phyloP scores from a whole-genome alignment of 1,284 basidiomycete genomes.

The Naganishia sp. region DNA sequence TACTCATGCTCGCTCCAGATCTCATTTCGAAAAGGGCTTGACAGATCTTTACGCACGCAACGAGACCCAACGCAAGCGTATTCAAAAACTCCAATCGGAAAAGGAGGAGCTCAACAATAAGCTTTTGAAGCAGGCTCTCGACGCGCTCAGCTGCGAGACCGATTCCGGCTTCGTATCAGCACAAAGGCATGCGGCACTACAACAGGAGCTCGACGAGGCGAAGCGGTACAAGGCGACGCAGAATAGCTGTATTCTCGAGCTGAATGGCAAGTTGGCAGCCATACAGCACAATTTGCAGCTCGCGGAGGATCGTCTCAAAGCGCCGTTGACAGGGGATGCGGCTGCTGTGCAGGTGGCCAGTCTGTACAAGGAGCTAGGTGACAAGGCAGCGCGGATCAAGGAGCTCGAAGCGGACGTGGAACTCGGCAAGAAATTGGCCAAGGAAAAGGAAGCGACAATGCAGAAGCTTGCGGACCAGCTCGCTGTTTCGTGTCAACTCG shows the following conservation, averaged over 20 bases:
- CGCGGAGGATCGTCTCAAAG: background rate
- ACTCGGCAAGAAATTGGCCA: background rate
- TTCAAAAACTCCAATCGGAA: background rate
- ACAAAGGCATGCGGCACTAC: background rate
- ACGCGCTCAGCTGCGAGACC: background rate
- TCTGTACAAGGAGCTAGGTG: background rate
- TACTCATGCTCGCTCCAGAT: background rate
- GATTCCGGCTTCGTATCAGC: background rate
- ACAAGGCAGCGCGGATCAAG: background rate
- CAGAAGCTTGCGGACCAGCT: background rate
- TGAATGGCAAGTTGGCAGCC: background rate
- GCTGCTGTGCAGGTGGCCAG: too few relatives aligned
- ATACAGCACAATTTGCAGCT: background rate
- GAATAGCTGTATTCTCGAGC: background rate
- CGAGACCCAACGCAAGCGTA: background rate
- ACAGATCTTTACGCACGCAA: background rate
- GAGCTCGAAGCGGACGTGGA: slow-evolving; percentile 2
- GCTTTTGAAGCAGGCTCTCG: background rate
- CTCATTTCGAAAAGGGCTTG: slow-evolving; percentile 6
- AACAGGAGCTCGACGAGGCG: slow-evolving; percentile 3
- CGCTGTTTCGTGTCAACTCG: background rate
- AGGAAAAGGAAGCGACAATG: slow-evolving; percentile 7
- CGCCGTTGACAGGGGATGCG: background rate
- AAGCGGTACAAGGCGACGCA: background rate
- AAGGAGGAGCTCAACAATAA: slow-evolving; percentile 3